Base-by-base conservation (phyloP, 176 grass and related monocot species). In the Carex kokanica region DNA sequence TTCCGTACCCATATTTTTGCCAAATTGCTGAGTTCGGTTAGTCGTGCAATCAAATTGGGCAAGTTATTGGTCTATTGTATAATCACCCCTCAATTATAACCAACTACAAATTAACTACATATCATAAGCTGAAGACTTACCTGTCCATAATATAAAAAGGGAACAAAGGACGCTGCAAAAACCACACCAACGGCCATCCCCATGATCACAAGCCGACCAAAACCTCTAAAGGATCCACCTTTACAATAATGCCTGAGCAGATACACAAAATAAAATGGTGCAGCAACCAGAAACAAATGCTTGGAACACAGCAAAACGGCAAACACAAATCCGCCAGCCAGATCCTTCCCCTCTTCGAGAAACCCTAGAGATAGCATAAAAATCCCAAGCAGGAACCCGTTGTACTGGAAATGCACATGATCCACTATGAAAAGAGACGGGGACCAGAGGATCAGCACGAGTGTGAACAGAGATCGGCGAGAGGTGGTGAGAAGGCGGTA, bases 391-490 rank as follows among this genome's bases (percentile, higher is more conserved):
- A 92, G 85, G 84, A 89, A 94, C 56, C 92, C 95, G 15, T 94
- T 98, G 57, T 94, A 91, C 87, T 94, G 91, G 80, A 98, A 94
- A 88, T 94, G 92, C 31, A 95, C 64, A 72, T 92, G 92, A 83
- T 97, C 95, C 27, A 97, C 95, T 29, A 84, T 66, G 49, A 98
- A 82, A 61, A 95, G 86, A 27, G 95, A 86, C 4, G 92, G 92
- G 23, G 86, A 95, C 88, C 88, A 98, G 24, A 95, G 69, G 67
- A 91, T 87, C 4, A 94, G 84, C 25, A 12, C 18, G 23, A 88
- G 73, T 17, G 87, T 83, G 20, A 91, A 81, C 64, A 84, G 80
- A 20, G 74, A 67, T 5, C 88, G 84, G 67, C 75, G 67, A 15
- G 80, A 82, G 61, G 86, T 82, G 32, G 23, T 77, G 0, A 86